phyloP scores from a whole-genome alignment of 2,329 filamentous ascomycete genomes.

The Trichoderma simmonsii region DNA sequence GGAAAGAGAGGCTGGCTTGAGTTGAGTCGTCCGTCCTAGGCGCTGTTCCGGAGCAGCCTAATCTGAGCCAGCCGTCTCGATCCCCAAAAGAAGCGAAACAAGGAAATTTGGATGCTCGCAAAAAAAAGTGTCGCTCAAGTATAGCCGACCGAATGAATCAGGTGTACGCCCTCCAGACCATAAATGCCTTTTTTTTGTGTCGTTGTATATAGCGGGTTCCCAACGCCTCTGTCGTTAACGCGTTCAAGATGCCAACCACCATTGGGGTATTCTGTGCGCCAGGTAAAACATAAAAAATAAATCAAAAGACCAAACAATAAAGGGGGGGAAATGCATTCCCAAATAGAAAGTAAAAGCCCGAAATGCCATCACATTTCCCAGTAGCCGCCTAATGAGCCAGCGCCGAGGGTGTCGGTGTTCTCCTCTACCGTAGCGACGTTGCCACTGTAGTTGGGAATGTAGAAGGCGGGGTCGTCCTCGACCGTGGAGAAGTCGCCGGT shows the following conservation, averaged over 20 bases:
- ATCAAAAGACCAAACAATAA: background rate
- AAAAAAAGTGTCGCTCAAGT: conserved; percentile 12
- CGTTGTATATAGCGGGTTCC: conserved; percentile 16
- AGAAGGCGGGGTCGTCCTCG: conserved; percentile 51
- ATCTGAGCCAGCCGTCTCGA: background rate
- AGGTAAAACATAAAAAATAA: conserved; percentile 15
- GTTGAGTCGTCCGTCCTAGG: conserved; percentile 17
- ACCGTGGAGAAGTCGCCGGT: conserved; percentile 46
- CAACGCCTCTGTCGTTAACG: conserved; percentile 18
- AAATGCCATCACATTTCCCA: conserved; percentile 35
- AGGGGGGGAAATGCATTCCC: background rate
- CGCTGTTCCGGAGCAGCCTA: conserved; percentile 10
- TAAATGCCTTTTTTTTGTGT: conserved; percentile 14
- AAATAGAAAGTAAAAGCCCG: conserved; percentile 1
- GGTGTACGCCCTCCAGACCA: conserved; percentile 6
- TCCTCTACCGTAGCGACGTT: conserved; percentile 37
- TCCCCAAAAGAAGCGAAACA: conserved; percentile 19
- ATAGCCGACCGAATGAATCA: conserved; percentile 13
- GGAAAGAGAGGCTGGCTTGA: conserved; percentile 19
- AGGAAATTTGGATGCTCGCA: conserved; percentile 11
- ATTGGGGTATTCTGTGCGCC: conserved; percentile 34
- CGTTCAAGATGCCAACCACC: conserved; percentile 18
- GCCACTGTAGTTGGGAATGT: conserved; percentile 47
- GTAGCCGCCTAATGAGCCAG: conserved; percentile 31
- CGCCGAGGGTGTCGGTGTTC: conserved; percentile 33